Evolutionary conservation across 164 flowering plant genomes (phyloP).

Genomic region (Vitis riparia): DNA sequence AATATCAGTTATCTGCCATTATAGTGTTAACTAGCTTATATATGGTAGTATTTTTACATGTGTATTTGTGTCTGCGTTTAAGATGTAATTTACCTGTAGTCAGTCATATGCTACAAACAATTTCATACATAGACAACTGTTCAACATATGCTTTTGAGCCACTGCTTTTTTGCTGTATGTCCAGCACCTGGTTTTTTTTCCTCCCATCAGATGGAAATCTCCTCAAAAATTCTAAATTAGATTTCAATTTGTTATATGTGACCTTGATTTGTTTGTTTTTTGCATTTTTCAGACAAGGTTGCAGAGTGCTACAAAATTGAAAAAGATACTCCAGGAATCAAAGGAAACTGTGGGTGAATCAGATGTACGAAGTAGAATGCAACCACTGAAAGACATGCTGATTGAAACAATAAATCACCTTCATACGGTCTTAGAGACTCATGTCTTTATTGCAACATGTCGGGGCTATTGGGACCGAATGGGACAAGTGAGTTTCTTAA

Average conservation of each 20-base stretch:
- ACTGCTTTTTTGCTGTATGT: no score
- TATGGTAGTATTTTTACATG: background rate
- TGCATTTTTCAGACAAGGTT: conserved; percentile 54
- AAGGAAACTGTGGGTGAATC: conserved; percentile 74
- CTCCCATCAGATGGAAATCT: background rate
- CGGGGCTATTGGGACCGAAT: conserved; percentile 91
- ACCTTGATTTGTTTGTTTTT: background rate
- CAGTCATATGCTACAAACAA: background rate
- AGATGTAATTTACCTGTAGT: no score
- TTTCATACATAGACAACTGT: background rate
- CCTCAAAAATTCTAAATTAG: background rate
- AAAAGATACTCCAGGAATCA: conserved; percentile 81
- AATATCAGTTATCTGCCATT: no score
- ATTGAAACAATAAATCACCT: conserved; percentile 68
- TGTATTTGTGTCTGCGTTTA: no score
- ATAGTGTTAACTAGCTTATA: background rate
- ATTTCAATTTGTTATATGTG: background rate
- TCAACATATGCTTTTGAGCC: background rate
- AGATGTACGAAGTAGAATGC: conserved; percentile 78
- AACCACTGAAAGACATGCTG: conserved; percentile 73
- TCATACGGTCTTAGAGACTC: conserved; percentile 63
- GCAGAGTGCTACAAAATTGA: conserved; percentile 73
- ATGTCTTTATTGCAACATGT: conserved; percentile 74
- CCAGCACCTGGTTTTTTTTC: background rate
- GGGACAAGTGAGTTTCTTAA: conserved; percentile 63